phyloP scores from a whole-genome alignment of 2,329 filamentous ascomycete genomes.

The Microsporum ferrugineum region DNA sequence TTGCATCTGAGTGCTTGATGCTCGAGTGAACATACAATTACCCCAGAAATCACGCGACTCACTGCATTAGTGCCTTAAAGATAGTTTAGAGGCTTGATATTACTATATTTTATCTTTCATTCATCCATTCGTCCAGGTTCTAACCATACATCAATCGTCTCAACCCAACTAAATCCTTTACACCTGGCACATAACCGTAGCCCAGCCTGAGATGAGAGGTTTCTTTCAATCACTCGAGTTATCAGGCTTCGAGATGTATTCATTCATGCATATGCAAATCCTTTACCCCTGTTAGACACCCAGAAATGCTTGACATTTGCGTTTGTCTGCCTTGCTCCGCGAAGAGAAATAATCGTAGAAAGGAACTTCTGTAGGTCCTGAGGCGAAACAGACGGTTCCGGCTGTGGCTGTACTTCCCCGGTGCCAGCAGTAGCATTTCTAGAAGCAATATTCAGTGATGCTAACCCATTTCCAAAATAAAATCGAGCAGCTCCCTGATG shows the following conservation, averaged over 20 bases:
- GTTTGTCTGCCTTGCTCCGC: slow-evolving; percentile 30
- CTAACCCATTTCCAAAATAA: slow-evolving; percentile 28
- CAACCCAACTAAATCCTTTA: not conserved
- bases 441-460: slow-evolving; percentile 16
- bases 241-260: not conserved
- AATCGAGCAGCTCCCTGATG: slow-evolving; percentile 30
- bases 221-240: not conserved
- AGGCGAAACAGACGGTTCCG: slow-evolving; percentile 18
- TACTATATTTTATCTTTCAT: not conserved
- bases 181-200: not conserved
- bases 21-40: not conserved
- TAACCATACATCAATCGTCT: not conserved
- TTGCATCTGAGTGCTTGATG: not conserved
- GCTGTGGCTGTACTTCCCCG: slow-evolving; percentile 8
- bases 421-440: not conserved
- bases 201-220: not conserved
- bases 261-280: slow-evolving; percentile 29
- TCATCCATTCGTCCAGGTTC: not conserved
- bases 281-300: slow-evolving; percentile 34
- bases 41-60: not conserved
- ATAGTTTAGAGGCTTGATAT: not conserved
- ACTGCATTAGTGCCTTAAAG: not conserved
- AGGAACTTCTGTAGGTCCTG: slow-evolving; percentile 34
- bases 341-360: slow-evolving; percentile 27
- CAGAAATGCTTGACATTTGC: slow-evolving; percentile 34